Evolutionary conservation across 345 rosid species (phyloP).

Genomic region (Salix dunnii): DNA sequence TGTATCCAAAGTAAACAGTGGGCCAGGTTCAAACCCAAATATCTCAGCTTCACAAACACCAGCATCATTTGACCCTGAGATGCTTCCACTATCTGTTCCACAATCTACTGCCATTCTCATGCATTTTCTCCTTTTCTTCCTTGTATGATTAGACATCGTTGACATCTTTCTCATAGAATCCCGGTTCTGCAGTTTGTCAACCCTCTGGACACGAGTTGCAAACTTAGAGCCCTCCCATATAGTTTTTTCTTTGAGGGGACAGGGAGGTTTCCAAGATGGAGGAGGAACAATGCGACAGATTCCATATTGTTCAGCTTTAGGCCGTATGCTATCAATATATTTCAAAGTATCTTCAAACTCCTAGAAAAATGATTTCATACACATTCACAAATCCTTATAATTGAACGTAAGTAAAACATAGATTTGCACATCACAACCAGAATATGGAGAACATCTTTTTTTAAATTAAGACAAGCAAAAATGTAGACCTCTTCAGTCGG

Average conservation of each 20-base stretch:
- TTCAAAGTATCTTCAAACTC: constrained; percentile 92
- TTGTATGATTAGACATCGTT: constrained; percentile 42
- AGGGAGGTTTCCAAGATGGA: constrained; percentile 91
- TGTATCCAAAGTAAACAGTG: constrained; percentile 65
- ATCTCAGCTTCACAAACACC: constrained; percentile 54
- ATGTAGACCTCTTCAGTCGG: constrained; percentile 83
- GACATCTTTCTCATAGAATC: constrained; percentile 66
- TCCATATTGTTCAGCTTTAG: constrained; percentile 84
- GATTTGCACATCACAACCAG: constrained; percentile 9
- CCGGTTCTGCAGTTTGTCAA: constrained; percentile 96
- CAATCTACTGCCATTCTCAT: constrained; percentile 53
- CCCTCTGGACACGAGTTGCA: constrained; percentile 89
- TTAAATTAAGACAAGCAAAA: constrained; percentile 17
- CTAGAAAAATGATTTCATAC: constrained; percentile 37
- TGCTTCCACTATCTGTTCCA: constrained; percentile 40
- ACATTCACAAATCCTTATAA: constrained; percentile 22
- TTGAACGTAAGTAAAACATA: background rate
- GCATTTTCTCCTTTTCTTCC: constrained; percentile 78
- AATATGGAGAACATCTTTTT: background rate
- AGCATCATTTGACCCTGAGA: constrained; percentile 35
- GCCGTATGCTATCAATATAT: constrained; percentile 80
- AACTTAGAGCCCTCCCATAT: constrained; percentile 79
- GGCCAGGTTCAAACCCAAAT: constrained; percentile 98
- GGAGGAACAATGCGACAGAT: constrained; percentile 99
- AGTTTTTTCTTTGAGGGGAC: constrained; percentile 68